Evolutionary conservation across 139 green algal species (phyloP).

Genomic region (Yamagishiella unicocca): DNA sequence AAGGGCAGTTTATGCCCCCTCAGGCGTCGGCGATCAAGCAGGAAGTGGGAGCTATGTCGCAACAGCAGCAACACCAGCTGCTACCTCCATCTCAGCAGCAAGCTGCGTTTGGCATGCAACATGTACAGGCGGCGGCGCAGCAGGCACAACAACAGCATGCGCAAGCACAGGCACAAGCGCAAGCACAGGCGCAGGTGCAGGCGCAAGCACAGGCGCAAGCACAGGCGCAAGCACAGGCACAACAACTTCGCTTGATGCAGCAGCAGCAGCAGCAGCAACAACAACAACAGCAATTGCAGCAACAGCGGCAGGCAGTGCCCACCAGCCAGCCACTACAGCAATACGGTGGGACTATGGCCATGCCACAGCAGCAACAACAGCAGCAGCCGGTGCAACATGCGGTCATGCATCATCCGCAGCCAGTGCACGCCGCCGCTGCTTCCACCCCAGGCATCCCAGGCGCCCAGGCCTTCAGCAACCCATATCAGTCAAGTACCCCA

Average conservation of each 20-base stretch:
- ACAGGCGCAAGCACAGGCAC: conserved; percentile 5
- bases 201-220: background rate
- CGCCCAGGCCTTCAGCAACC: background rate
- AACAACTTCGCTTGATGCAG: background rate
- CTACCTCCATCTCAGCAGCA: conserved; percentile 9
- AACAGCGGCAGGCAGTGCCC: background rate
- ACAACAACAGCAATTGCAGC: conserved; percentile 8
- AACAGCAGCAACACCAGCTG: conserved; percentile 24
- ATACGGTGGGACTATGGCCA: background rate
- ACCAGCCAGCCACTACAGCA: background rate
- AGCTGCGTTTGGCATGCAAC: background rate
- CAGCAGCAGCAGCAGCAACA: conserved; percentile 9
- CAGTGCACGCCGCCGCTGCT: conserved; percentile 8
- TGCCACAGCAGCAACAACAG: background rate
- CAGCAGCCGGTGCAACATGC: background rate
- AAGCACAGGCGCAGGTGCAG: conserved; percentile 15
- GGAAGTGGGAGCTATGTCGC: background rate
- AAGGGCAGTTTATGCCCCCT: background rate
- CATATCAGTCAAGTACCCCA: background rate
- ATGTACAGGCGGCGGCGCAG: background rate
- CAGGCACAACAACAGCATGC: background rate
- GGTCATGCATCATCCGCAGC: conserved; percentile 19
- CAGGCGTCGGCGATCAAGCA: conserved; percentile 26
- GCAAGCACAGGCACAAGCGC: conserved; percentile 1
- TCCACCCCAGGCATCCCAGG: background rate